Conservation (phyloP, 192 early-diverging fungal genomes). For the Podila clonocystis region DNA sequence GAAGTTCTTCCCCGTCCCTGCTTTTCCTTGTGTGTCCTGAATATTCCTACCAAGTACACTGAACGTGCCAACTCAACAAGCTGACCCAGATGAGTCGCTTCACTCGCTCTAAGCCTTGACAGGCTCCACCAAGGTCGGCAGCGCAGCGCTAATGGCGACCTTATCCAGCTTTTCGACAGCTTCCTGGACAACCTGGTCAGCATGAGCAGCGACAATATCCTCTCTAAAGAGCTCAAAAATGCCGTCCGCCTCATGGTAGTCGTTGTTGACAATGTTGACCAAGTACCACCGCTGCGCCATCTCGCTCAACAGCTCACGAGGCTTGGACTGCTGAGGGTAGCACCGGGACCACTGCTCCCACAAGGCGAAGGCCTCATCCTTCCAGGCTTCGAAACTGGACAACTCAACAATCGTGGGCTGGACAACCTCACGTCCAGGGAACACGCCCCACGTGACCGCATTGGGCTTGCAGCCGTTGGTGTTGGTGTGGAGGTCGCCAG, state of each 20-base stretch:
- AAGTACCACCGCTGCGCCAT: constrained; percentile 86
- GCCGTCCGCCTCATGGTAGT: constrained; percentile 77
- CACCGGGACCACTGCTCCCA: constrained; percentile 92
- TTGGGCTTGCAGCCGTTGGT: constrained; percentile 87
- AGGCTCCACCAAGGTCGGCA: not conserved
- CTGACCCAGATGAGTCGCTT: too few species aligned
- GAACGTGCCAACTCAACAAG: too few species aligned
- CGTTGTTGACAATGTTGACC: constrained; percentile 96
- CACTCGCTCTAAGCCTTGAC: not conserved
- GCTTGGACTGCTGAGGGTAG: constrained; percentile 64
- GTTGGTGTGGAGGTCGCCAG: constrained; percentile 93
- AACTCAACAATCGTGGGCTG: constrained; percentile 98
- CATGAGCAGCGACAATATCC: not conserved
- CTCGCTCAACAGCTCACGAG: constrained; percentile 63
- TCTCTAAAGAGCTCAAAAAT: constrained; percentile 61
- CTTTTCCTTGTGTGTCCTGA: too few species aligned
- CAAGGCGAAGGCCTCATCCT: constrained; percentile 94
- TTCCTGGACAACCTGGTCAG: not conserved
- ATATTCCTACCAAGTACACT: too few species aligned
- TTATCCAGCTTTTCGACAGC: not conserved
- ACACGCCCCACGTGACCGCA: constrained; percentile 99
- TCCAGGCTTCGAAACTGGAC: constrained; percentile 94
- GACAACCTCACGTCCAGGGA: constrained; percentile 94
- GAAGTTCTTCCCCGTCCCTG: too few species aligned
- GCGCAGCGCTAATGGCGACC: not conserved